Conservation (phyloP, 2,329 filamentous ascomycete genomes). For the Thielaviopsis punctulata region DNA sequence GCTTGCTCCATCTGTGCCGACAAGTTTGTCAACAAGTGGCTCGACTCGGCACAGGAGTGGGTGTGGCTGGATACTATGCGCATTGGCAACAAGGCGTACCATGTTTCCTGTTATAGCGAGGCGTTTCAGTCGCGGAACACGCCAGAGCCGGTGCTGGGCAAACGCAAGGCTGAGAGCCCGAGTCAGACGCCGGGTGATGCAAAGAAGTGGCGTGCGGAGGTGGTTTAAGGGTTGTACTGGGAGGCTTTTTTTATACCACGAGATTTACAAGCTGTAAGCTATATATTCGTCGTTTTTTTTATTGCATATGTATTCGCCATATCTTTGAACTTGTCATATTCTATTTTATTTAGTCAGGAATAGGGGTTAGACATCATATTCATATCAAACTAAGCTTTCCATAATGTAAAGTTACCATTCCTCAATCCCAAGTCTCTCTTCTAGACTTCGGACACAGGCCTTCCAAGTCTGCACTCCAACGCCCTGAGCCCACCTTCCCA, state of each 20-base stretch:
- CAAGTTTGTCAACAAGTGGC: slow-evolving; percentile 80
- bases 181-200: slow-evolving; percentile 8
- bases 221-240: not conserved
- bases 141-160: slow-evolving; percentile 46
- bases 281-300: not conserved
- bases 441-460: slow-evolving; percentile 30
- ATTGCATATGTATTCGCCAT: not conserved
- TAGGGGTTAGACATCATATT: too few relatives aligned
- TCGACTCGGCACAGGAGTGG: slow-evolving; percentile 86
- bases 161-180: slow-evolving; percentile 45
- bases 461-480: slow-evolving; percentile 32
- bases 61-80: slow-evolving; percentile 84
- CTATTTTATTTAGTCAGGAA: too few relatives aligned
- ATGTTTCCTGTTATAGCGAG: slow-evolving; percentile 78
- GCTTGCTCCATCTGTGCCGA: slow-evolving; percentile 92
- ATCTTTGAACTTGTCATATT: too few relatives aligned
- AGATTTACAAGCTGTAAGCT: too few relatives aligned
- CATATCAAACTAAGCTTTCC: not conserved
- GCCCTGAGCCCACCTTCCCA: slow-evolving; percentile 26
- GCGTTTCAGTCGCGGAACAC: slow-evolving; percentile 46
- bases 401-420: not conserved
- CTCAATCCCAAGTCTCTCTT: slow-evolving; percentile 14
- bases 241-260: too few relatives aligned
- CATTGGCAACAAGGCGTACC: slow-evolving; percentile 65
- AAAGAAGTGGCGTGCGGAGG: slow-evolving; percentile 12